Evolutionary conservation across 108 stramenopile genomes (phyloP), one percentile per base, ranked within the genome.

Genomic region (Cyclotella cryptica): DNA sequence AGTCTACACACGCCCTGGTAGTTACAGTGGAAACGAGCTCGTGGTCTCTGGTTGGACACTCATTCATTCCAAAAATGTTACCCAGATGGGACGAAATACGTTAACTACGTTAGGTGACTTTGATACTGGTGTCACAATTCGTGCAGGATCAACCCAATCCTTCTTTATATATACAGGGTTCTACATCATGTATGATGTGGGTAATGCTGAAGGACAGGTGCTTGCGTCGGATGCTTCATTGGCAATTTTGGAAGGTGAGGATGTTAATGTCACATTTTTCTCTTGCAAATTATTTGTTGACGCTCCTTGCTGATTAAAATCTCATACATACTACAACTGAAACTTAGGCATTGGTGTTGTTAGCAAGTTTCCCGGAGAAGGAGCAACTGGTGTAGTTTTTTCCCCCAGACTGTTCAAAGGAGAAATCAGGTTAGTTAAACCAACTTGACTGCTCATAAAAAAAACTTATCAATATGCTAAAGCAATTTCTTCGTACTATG

Each of bases 1-100:
- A 53, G 60, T 74, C 21, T 74, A 74, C 46, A 74, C 72, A n/a
- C 44, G 72, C 27, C 60, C 46, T 21, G 72, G 72, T 30, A 49
- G 26, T 15, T 74, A 74, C 29, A 42, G 1, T 35, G 63, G 63
- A 39, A 29, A 43, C 39, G 72, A 74, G 22, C 35, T 53, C 18
- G 58, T 29, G 11, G 39, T 14, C 6, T 17, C 21, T 24, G 62
- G 47, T 9, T 74, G 72, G 72, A 60, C 19, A 6, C 42, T 59
- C 1, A 21, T 59, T 4, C 44, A 59, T 27, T 19, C 47, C 70
- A 59, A 71, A 14, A 35, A 17, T 35, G 41, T 44, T 45, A 21
- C 27, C 0, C 51, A 30, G 15, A 27, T 29, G 11, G 35, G 29
- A 21, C 55, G 70, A 0, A 19, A 43, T 14, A 45, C 1, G 8